Conservation (phyloP, 768 basidiomycete species). For the Boletales sp. region DNA sequence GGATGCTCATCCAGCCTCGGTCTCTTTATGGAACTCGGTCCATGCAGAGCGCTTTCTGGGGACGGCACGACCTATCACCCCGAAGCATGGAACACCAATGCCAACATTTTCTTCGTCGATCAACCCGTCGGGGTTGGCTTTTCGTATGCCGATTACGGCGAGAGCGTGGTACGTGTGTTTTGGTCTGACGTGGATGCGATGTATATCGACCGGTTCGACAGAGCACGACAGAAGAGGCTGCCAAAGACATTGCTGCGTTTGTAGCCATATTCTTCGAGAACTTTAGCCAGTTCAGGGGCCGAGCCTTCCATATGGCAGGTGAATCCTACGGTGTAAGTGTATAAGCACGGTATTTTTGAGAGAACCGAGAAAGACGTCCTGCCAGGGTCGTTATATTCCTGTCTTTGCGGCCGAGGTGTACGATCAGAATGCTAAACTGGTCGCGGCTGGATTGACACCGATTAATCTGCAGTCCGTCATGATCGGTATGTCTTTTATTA, state of each 20-base stretch:
- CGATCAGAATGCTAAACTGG: constrained; percentile 43
- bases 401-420: constrained; percentile 47
- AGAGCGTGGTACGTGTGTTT: constrained; percentile 33
- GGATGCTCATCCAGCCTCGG: constrained; percentile 59
- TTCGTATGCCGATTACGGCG: constrained; percentile 42
- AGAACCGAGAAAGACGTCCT: not conserved
- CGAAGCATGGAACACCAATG: constrained; percentile 65
- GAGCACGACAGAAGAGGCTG: constrained; percentile 65
- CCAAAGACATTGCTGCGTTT: constrained; percentile 68
- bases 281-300: constrained; percentile 67
- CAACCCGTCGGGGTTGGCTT: constrained; percentile 46
- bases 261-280: constrained; percentile 71
- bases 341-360: not conserved
- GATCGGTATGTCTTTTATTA: constrained; percentile 35
- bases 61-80: constrained; percentile 53
- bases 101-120: constrained; percentile 47
- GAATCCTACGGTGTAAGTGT: constrained; percentile 49
- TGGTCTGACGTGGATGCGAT: not conserved
- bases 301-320: constrained; percentile 58
- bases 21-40: constrained; percentile 72
- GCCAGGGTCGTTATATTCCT: constrained; percentile 50
- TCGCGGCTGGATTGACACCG: constrained; percentile 44
- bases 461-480: constrained; percentile 48
- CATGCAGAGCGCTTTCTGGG: constrained; percentile 57
- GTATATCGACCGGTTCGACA: constrained; percentile 16